Conservation (phyloP, 73 alveolate species). For the Paramecium sonneborni region DNA sequence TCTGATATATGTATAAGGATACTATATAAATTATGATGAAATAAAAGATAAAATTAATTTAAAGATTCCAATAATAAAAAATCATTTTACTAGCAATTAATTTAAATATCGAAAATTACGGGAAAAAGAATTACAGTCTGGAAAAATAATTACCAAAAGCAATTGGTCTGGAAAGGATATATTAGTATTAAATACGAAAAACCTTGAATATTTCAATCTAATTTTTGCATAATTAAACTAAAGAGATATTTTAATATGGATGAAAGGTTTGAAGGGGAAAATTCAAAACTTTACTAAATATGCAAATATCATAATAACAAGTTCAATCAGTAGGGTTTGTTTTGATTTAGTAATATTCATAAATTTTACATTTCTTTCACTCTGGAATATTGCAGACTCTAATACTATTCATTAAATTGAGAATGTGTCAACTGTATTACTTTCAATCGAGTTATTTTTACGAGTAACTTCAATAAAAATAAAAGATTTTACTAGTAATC, state of each 20-base stretch:
- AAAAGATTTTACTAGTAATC: neutral
- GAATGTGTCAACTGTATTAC: neutral
- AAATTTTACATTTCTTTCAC: neutral
- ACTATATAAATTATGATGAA: neutral
- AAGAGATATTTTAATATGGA: slow-evolving; percentile 11
- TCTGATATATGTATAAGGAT: neutral
- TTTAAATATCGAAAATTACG: neutral
- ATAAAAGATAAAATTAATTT: neutral
- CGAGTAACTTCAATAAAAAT: neutral
- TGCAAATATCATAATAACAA: neutral
- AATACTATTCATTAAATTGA: neutral
- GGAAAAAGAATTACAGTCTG: neutral
- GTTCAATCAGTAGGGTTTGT: neutral
- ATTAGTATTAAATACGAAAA: neutral
- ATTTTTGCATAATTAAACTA: neutral
- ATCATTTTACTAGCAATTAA: neutral
- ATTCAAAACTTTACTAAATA: neutral
- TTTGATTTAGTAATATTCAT: neutral
- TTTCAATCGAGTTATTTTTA: neutral
- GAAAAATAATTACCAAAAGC: neutral
- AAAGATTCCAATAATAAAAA: neutral
- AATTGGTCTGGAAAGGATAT: slow-evolving; percentile 47
- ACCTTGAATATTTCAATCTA: neutral
- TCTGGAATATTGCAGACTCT: neutral
- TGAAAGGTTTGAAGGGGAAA: neutral